These are phyloP conservation scores for Flaveria sonorensis DNA, from an alignment of 129 eudicot genomes.

Conservation along the genomic window DNA sequence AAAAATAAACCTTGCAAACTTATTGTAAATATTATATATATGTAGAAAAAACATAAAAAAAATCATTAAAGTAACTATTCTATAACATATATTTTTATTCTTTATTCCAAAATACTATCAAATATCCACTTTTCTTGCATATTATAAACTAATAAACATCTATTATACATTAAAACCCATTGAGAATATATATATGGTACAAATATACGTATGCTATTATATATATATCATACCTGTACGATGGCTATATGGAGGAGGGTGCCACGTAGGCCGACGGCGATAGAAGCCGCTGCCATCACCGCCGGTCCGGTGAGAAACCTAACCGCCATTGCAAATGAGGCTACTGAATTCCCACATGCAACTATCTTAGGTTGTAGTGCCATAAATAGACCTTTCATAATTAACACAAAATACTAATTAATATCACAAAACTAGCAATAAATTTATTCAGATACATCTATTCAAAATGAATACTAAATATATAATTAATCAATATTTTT, in stretches of 20 bases:
- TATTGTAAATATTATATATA: no score
- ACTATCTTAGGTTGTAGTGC: conserved; percentile 96
- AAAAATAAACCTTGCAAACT: not conserved
- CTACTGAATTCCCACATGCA: conserved; percentile 90
- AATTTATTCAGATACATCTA: no score
- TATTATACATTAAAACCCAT: no score
- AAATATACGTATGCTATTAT: no score
- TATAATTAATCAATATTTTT: conserved; percentile 1
- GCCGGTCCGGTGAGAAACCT: conserved; percentile 95
- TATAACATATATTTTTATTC: not conserved
- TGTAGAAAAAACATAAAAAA: not conserved
- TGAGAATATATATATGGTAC: no score
- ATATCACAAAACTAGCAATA: no score
- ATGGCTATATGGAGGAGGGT: conserved; percentile 79
- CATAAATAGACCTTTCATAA: conserved; percentile 84
- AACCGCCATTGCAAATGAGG: conserved; percentile 95
- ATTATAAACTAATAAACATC: not conserved
- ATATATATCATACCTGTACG: conserved; percentile 63
- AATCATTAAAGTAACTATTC: not conserved
- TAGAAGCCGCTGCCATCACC: conserved; percentile 93
- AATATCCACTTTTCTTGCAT: not conserved
- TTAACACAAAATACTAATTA: not conserved
- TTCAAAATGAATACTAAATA: not conserved
- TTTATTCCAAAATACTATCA: not conserved
- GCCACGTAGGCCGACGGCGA: conserved; percentile 90